Evolutionary conservation across 176 grass and related monocot genomes (phyloP), one percentile per base, ranked within the genome.

Genomic region (Oryza officinalis): DNA sequence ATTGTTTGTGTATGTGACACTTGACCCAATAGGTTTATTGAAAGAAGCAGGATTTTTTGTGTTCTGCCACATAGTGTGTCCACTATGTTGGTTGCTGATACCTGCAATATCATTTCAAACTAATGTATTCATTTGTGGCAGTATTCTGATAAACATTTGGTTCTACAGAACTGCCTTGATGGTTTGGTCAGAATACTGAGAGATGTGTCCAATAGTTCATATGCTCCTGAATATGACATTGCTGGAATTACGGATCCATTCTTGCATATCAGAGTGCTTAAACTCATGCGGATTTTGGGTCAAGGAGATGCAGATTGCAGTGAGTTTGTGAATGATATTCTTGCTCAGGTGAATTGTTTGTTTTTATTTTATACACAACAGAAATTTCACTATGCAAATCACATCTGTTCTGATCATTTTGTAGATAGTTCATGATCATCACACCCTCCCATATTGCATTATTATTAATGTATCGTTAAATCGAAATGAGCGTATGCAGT

Each of bases 291-390:
- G 20, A 81, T 79, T 49, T 83, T 99, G 84, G 81, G 84, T 64
- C 91, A 96, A 67, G 93, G 90, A 80, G 93, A 99, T 86, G 85
- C 91, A 10, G 97, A 99, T 74, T 87, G 87, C 61, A 96, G 93
- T 75, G 97, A 99, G 85, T 83, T 84, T 83, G 95, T 99, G 76
- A 99, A 99, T 89, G 97, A 99, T 83, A 96, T 99, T 86, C 97
- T 99, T 83, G 97, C 97, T 27, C 97, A 99, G 93, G 97, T 96
- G 44, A 89, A 60, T 82, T 86, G 23, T 84, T 86, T 23, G 63
- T 76, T 59, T 79, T 86, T 82, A 77, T 81, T 89, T 68, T 63
- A 80, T 63, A 66, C 0, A 18, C 40, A 83, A 63, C 31, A 35
- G n/a, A 82, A 52, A 59, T 27, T 65, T 73, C 22, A 22, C 41